Conservation (phyloP, 352 stramenopile genomes). For the Phytophthora foliorum region DNA sequence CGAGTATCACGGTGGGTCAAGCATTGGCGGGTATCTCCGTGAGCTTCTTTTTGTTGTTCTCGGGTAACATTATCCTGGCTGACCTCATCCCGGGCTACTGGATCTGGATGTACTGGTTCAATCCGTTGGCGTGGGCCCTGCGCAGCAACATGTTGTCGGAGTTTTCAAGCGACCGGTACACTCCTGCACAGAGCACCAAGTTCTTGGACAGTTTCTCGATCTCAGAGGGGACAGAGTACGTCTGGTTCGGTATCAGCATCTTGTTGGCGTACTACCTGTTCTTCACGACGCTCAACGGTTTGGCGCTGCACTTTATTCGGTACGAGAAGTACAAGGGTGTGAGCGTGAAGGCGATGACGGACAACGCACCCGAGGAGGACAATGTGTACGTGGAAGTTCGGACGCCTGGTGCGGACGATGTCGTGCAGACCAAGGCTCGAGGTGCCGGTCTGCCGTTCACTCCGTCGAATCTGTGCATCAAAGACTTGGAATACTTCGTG, state of each 20-base stretch:
- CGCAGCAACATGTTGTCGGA: constrained; percentile 69
- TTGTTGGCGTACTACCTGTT: constrained; percentile 54
- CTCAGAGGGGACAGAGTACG: constrained; percentile 44
- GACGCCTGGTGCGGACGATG: constrained; percentile 19
- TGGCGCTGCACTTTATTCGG: constrained; percentile 57
- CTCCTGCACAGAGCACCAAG: constrained; percentile 15
- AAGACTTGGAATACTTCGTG: constrained; percentile 62
- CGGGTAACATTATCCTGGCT: constrained; percentile 81
- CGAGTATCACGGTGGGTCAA: constrained; percentile 66
- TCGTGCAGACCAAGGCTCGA: neutral
- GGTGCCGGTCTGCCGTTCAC: constrained; percentile 42
- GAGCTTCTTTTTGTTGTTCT: constrained; percentile 79
- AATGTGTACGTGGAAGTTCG: constrained; percentile 48
- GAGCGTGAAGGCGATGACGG: constrained; percentile 42
- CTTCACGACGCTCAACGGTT: constrained; percentile 54
- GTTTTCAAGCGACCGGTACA: constrained; percentile 59
- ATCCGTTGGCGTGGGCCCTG: constrained; percentile 66
- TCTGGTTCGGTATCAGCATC: constrained; percentile 53
- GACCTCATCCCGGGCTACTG: constrained; percentile 78
- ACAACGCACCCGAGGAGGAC: constrained; percentile 37
- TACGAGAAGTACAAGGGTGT: constrained; percentile 60
- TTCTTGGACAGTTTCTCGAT: constrained; percentile 55
- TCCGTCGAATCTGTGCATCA: constrained; percentile 53
- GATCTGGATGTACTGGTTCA: constrained; percentile 88
- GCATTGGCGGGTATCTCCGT: constrained; percentile 60